Percentiles rank a stretch among this genome's conserved stretches.
Conservation (phyloP, 2,329 filamentous ascomycete genomes). For the Colletotrichum sp. region DNA sequence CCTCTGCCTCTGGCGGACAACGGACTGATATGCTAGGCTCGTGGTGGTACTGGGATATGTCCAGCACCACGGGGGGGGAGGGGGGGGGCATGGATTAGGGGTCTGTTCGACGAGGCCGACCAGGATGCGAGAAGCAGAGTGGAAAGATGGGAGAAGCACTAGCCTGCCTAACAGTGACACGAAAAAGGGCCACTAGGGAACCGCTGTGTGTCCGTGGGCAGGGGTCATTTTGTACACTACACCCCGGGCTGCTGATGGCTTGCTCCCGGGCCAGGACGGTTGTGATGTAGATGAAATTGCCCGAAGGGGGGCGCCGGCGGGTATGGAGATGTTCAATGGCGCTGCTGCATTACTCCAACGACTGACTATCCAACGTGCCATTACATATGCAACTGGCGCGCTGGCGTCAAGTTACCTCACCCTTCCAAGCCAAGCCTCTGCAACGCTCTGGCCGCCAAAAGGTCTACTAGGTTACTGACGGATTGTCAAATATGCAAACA, state of each 20-base stretch:
- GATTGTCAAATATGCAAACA: not conserved
- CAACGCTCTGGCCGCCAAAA: conserved; percentile 11
- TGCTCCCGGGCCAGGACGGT: conserved; percentile 35
- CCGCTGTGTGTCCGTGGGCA: conserved; percentile 19
- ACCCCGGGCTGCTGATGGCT: conserved; percentile 13
- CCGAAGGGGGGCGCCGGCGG: conserved; percentile 36
- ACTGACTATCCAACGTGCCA: conserved; percentile 25
- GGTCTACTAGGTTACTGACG: not conserved
- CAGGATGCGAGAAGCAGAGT: conserved; percentile 25
- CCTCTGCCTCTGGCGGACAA: conserved; percentile 10
- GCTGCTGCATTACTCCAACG: conserved; percentile 25
- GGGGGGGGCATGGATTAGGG: conserved; percentile 35
- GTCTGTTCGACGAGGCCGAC: conserved; percentile 21
- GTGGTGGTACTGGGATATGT: conserved; percentile 14
- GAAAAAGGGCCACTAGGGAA: conserved; percentile 27
- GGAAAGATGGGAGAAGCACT: conserved; percentile 34
- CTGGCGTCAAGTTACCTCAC: conserved; percentile 12
- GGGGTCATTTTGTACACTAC: conserved; percentile 24
- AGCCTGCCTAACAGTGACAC: conserved; percentile 27
- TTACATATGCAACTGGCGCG: conserved; percentile 28
- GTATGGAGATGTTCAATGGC: conserved; percentile 31
- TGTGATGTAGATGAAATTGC: conserved; percentile 49
- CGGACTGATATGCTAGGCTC: conserved; percentile 22
- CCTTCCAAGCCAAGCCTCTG: conserved; percentile 1
- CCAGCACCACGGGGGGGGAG: not conserved